These are phyloP conservation scores for Umbellularia californica DNA, from an alignment of 164 flowering plant genomes.

Conservation along the genomic window DNA sequence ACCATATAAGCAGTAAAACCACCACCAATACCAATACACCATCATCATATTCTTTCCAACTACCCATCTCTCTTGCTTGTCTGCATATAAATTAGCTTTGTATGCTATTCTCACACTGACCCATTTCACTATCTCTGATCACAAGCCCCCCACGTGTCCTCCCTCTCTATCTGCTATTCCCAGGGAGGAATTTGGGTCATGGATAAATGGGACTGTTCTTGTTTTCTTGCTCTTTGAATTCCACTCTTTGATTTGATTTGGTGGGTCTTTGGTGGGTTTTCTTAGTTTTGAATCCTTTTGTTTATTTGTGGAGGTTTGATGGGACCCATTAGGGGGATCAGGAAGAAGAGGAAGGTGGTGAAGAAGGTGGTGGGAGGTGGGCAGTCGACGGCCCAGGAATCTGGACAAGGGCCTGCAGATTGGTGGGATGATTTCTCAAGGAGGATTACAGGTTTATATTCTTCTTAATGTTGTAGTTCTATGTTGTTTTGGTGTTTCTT, in stretches of 20 bases:
- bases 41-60: background rate
- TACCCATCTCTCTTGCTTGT: background rate
- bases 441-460: constrained; percentile 37
- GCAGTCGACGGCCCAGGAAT: constrained; percentile 15
- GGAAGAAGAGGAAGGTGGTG: constrained; percentile 42
- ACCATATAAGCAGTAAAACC: background rate
- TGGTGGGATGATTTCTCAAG: constrained; percentile 59
- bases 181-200: constrained; percentile 9
- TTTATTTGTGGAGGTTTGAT: constrained; percentile 24
- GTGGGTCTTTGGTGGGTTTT: constrained; percentile 6
- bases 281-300: constrained; percentile 11
- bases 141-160: constrained; percentile 1
- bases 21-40: background rate
- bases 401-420: constrained; percentile 37
- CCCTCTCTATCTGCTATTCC: background rate
- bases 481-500: background rate
- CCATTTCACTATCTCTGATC: too few species aligned
- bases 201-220: constrained; percentile 4
- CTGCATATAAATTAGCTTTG: background rate
- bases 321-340: constrained; percentile 55
- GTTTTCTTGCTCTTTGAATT: constrained; percentile 3
- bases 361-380: constrained; percentile 24
- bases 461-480: constrained; percentile 6
- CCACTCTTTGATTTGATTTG: constrained; percentile 11
- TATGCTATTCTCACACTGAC: constrained; percentile 1